Evolutionary conservation across 768 basidiomycete species (phyloP).

Genomic region (Scleroderma citrinum): DNA sequence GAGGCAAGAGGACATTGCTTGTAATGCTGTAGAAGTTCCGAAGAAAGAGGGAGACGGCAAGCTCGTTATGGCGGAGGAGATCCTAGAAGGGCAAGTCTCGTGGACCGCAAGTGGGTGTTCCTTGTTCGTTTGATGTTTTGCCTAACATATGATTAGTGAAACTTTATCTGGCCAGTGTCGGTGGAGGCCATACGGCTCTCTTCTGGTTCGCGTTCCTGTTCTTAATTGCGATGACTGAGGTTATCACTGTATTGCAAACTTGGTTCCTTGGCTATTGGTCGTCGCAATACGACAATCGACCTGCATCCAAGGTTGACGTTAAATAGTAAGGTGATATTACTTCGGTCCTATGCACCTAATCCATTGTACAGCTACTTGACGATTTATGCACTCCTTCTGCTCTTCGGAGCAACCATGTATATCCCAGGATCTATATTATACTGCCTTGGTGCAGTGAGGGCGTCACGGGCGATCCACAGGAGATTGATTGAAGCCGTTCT

Average conservation of each 20-base stretch:
- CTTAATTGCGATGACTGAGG: slow-evolving; percentile 17
- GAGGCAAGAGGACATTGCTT: slow-evolving; percentile 15
- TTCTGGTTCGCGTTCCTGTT: slow-evolving; percentile 26
- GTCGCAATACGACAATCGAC: slow-evolving; percentile 32
- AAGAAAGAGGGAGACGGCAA: slow-evolving; percentile 39
- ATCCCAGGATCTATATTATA: slow-evolving; percentile 32
- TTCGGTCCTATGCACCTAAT: neutral
- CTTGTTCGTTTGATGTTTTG: neutral
- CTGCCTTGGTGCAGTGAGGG: slow-evolving; percentile 44
- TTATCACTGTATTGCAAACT: slow-evolving; percentile 22
- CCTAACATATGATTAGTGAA: slow-evolving; percentile 8
- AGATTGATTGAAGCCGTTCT: slow-evolving; percentile 49
- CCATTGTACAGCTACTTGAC: slow-evolving; percentile 39
- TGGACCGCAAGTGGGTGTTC: slow-evolving; percentile 37
- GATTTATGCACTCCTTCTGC: slow-evolving; percentile 35
- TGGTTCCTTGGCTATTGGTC: slow-evolving; percentile 46
- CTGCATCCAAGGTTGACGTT: slow-evolving; percentile 29
- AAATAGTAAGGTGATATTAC: slow-evolving; percentile 22
- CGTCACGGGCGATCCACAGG: slow-evolving; percentile 48
- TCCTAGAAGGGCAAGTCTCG: slow-evolving; percentile 53
- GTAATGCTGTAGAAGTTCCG: slow-evolving; percentile 11
- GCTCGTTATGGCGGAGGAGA: slow-evolving; percentile 61
- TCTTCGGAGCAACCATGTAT: slow-evolving; percentile 29
- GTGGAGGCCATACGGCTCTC: slow-evolving; percentile 20
- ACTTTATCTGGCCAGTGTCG: slow-evolving; percentile 23